Evolutionary conservation across 2,329 filamentous ascomycete species (phyloP), one percentile per base, ranked within the genome.

Genomic region (Verticillium alfalfae): DNA sequence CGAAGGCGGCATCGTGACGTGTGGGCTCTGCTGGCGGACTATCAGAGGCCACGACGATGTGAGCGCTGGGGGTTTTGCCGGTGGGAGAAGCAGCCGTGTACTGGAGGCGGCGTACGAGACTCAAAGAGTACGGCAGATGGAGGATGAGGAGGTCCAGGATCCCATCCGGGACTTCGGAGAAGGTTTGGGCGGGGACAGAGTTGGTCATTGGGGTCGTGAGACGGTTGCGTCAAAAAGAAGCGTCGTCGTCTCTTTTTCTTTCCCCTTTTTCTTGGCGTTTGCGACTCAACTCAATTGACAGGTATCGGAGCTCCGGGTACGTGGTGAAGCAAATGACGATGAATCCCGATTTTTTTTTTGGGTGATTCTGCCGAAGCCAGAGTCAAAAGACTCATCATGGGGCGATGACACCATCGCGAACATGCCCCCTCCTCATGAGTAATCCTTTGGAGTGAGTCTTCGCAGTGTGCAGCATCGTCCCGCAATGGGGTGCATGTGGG

Each of bases 91-190:
- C 76, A 10, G 2, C 22, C 26, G 80, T 76, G 70, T 85, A 88
- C 64, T 89, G 85, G 5, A 90, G 75, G 2, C 88, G 81, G n/a
- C 88, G 82, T 56, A 87, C 77, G 5, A 91, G 73, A 6, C 85
- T 80, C 15, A 91, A 75, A 5, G 85, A 85, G 66, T 81, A 74
- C 0, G 88, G 88, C 9, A 88, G 73, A 38, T 84, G 78, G 3
- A 71, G 68, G 34, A 72, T 68, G 0, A 91, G 78, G 13, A 83
- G 77, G 2, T 66, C 61, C n/a, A 84, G 69, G 52, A 88, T 72
- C 63, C 64, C 65, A 12, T 61, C 64, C 0, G 78, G 72, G 5
- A 72, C 69, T 4, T 65, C 56, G 5, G 68, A 65, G 59, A 74
- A 75, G n/a, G 31, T 36, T 34, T 56, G 9, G 10, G 45, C 45